phyloP scores from a whole-genome alignment of 176 grass and related monocot genomes.

The Triticum turgidum region DNA sequence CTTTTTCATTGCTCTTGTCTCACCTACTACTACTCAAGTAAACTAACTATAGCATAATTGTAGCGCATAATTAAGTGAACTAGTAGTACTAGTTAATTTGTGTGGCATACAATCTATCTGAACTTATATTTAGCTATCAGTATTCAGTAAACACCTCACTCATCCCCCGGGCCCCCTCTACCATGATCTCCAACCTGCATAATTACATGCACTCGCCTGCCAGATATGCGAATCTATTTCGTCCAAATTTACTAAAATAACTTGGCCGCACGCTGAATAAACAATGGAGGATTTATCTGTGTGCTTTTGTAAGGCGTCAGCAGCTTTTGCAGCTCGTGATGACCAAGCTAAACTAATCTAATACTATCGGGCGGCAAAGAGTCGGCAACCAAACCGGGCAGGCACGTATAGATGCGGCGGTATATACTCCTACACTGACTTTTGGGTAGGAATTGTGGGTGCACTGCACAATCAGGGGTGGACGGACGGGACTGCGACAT shows the following conservation, averaged over 20 bases:
- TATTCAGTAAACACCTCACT: not conserved
- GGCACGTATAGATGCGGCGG: too few species aligned
- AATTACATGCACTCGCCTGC: not conserved
- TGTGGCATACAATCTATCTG: not conserved
- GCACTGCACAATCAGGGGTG: too few species aligned
- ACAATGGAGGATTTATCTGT: not conserved
- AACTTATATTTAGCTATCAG: not conserved
- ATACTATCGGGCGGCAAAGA: too few species aligned
- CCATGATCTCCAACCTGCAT: not conserved
- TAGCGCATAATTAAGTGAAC: not conserved
- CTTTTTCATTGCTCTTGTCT: not conserved
- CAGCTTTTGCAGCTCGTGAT: not conserved
- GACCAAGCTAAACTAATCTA: not conserved
- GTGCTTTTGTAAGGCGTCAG: not conserved
- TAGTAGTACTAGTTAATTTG: not conserved
- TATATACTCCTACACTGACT: too few species aligned
- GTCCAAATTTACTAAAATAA: not conserved
- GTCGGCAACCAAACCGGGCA: too few species aligned
- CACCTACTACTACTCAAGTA: not conserved
- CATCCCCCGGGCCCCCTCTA: not conserved
- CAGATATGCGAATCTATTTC: not conserved
- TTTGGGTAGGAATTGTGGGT: constrained; percentile 19
- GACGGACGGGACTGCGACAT: not conserved
- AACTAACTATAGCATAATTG: not conserved
- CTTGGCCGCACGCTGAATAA: not conserved